A percentile compares a stretch with the other conserved stretches of the same genome.
Evolutionary conservation across 176 grass and related monocot species (phyloP).

Genomic region (Phoenix dactylifera): DNA sequence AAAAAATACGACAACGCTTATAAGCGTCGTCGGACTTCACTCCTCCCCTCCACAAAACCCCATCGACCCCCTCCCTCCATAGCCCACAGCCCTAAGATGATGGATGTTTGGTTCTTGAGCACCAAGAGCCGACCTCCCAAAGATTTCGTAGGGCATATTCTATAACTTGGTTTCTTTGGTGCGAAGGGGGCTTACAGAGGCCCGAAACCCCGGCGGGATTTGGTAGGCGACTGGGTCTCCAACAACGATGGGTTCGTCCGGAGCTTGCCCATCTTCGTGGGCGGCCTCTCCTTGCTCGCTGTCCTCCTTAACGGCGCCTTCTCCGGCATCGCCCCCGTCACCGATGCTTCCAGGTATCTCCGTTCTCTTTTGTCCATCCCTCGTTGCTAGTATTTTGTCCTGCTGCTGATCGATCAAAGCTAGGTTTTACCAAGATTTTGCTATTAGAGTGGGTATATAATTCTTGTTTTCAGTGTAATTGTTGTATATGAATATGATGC

Average conservation of each 20-base stretch:
- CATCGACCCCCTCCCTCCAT: too few relatives aligned
- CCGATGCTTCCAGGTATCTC: conserved; percentile 74
- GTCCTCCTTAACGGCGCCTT: conserved; percentile 73
- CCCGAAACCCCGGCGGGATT: conserved; percentile 37
- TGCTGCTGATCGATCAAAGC: too few relatives aligned
- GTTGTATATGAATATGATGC: background rate
- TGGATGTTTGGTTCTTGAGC: too few relatives aligned
- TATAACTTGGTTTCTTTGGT: background rate
- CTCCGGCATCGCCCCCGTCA: conserved; percentile 64
- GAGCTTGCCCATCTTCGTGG: conserved; percentile 55
- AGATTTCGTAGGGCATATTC: too few relatives aligned
- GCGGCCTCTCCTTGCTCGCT: conserved; percentile 54
- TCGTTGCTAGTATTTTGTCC: background rate
- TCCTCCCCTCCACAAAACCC: too few relatives aligned
- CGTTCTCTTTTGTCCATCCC: background rate
- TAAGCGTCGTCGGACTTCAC: too few relatives aligned
- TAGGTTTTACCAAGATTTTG: too few relatives aligned
- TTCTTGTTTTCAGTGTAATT: conserved; percentile 14
- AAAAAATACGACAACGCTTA: too few relatives aligned
- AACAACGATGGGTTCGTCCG: conserved; percentile 61
- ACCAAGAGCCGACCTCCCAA: too few relatives aligned
- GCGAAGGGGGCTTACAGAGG: conserved; percentile 16
- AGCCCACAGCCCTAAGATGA: too few relatives aligned
- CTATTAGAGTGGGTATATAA: conserved; percentile 26
- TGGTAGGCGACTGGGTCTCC: conserved; percentile 68